Evolutionary conservation across 805 yeast species (phyloP), one percentile per base, ranked within the genome.

Genomic region (Metschnikowia lochheadii): DNA sequence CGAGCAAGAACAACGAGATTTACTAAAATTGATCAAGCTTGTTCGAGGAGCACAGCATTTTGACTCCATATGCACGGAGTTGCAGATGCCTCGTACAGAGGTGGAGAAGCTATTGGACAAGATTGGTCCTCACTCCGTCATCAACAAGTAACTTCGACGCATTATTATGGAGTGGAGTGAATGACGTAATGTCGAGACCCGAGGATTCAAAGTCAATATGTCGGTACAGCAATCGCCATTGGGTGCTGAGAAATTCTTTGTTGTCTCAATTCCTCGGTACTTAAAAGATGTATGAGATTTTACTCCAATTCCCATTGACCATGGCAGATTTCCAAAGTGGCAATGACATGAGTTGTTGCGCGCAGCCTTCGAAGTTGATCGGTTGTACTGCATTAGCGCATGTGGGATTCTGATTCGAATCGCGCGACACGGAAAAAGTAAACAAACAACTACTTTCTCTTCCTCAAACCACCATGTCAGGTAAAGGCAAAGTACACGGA

Each of bases 401-500:
- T 34, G 38, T n/a, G 31, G 45, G 38, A 32, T 18, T 33, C 45
- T 20, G 20, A 20, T 42, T 42, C 45, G 38, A 42, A 42, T 14
- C 38, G 45, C 45, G 51, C 49, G 45, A 33, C 45, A 26, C 44
- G 49, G 49, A 46, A 47, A 54, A 51, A 56, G 57, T 56, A 56
- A 56, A 56, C 57, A 56, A 56, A 42, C 36, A 38, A 47, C 52
- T 29, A 46, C 57, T 54, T 42, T 40, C 51, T 50, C 48, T 53
- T 48, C 51, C 49, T 37, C 33, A 41, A 41, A 35, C 14, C 40
- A 63, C 39, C 49, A 89, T 91, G 97, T 87, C 96, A 49, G 78
- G 78, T 45, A 73, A 73, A 66, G 97, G 98, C 60, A 92, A 92
- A 82, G 89, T 84, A 53, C 91, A 87, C 70, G 97, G 98, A 60